Base-by-base conservation (phyloP, 768 basidiomycete species). In the Xerocomus spinulosus region DNA sequence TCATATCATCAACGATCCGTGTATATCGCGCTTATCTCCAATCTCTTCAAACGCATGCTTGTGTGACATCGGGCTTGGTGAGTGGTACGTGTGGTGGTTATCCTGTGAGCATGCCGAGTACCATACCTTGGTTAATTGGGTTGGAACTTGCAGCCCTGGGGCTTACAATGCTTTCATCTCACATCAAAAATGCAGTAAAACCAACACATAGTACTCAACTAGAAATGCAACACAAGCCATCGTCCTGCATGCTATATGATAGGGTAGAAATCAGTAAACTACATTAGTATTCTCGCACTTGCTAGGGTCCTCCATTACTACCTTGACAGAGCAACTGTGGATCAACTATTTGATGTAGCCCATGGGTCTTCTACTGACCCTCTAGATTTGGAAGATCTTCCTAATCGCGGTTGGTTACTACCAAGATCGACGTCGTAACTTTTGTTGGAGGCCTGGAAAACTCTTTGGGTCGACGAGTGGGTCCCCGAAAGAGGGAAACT, bases 291-390 rank as follows among this genome's bases (percentile, higher is more conserved):
- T 15, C 33, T 6, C 15, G 21, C 33, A 44, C 12, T 17, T 41
- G 23, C 15, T 12, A 15, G 3, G n/a, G 35, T 17, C 39, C 18
- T 23, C 38, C 33, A 30, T 34, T 29, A 38, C 34, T 37, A 17
- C 30, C 6, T 33, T 1, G 13, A 46, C 29, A 17, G 34, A 45
- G 36, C 28, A 30, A 15, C 18, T 3, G 21, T 42, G 46, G 12
- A 40, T 51, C 17, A 64, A 43, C 44, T 48, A 10, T 46, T 49
- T 38, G 52, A 50, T 18, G 46, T 20, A 12, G 23, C 37, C 45
- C 57, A 55, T 13, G 49, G 40, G 20, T 54, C 53, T 21, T 62
- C 63, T 10, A 46, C 48, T n/a, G 44, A 49, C 24, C 50, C 51
- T 45, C 39, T 57, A 8, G 54, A 53, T 18, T 45, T 30, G 13